Conservation (phyloP, 2,329 filamentous ascomycete species). For the Fusarium praegraminearum region DNA sequence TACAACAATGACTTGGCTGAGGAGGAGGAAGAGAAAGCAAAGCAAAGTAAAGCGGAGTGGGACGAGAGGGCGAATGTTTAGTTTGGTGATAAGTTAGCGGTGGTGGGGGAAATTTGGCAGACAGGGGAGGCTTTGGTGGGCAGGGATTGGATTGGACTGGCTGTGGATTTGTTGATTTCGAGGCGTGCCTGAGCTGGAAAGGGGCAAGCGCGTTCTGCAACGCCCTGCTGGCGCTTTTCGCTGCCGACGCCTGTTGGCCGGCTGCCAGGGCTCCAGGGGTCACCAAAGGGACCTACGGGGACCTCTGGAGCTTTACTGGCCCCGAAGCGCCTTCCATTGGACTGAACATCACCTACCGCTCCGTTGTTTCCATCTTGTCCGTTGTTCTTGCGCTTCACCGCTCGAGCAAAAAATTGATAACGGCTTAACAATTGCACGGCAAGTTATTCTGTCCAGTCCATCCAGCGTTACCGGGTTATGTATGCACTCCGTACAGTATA, state of each 20-base stretch:
- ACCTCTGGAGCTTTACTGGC: slow-evolving; percentile 18
- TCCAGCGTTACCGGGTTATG: not conserved
- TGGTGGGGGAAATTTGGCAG: slow-evolving; percentile 60
- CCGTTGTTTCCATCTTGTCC: slow-evolving; percentile 18
- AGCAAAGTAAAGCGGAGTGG: slow-evolving; percentile 24
- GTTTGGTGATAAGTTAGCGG: slow-evolving; percentile 46
- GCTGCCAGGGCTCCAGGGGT: slow-evolving; percentile 36
- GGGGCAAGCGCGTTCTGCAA: slow-evolving; percentile 53
- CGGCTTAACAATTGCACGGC: slow-evolving; percentile 12
- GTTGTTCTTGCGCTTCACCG: slow-evolving; percentile 40
- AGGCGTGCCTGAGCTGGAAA: slow-evolving; percentile 49
- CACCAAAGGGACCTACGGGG: slow-evolving; percentile 11
- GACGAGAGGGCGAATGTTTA: slow-evolving; percentile 45
- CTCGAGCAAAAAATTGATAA: slow-evolving; percentile 30
- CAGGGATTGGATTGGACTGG: slow-evolving; percentile 44
- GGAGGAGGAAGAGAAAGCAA: slow-evolving; percentile 41
- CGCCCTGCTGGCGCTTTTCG: slow-evolving; percentile 40
- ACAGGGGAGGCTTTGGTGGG: slow-evolving; percentile 51
- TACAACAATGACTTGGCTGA: slow-evolving; percentile 40
- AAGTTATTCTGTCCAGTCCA: slow-evolving; percentile 19
- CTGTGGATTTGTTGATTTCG: slow-evolving; percentile 55
- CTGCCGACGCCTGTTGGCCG: slow-evolving; percentile 39
- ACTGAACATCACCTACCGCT: slow-evolving; percentile 25
- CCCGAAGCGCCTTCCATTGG: slow-evolving; percentile 5
- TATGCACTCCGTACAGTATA: not conserved